Evolutionary conservation across 23 red algal genomes (phyloP).

Genomic region (Chondrus crispus): DNA sequence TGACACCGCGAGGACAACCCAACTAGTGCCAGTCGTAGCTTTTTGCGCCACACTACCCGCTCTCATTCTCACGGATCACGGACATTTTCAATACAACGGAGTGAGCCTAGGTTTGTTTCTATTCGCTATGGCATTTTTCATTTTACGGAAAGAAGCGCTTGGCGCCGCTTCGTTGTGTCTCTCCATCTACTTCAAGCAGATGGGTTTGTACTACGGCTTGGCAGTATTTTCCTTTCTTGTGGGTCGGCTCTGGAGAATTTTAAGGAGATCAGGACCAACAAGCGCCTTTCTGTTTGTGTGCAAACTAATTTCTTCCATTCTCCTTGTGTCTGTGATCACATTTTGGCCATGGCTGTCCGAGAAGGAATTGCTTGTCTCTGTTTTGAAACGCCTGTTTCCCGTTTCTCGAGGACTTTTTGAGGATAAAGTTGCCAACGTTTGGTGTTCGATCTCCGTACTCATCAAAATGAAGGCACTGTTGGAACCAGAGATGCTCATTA

Average conservation of each 20-base stretch:
- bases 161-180: slow-evolving; percentile 31
- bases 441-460: slow-evolving; percentile 77
- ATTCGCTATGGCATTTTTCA: slow-evolving; percentile 38
- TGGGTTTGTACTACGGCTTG: slow-evolving; percentile 76
- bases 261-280: background rate
- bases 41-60: slow-evolving; percentile 60
- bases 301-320: slow-evolving; percentile 15
- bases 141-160: slow-evolving; percentile 11
- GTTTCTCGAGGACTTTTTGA: slow-evolving; percentile 86
- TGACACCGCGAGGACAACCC: background rate
- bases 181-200: slow-evolving; percentile 92
- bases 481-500: background rate
- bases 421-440: slow-evolving; percentile 98
- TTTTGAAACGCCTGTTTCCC: slow-evolving; percentile 78
- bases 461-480: slow-evolving; percentile 32
- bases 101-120: slow-evolving; percentile 73
- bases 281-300: background rate
- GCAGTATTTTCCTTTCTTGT: slow-evolving; percentile 30
- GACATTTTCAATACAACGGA: slow-evolving; percentile 96
- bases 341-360: slow-evolving; percentile 61
- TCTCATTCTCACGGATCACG: slow-evolving; percentile 88
- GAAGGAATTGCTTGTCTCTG: background rate
- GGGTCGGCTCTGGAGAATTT: background rate
- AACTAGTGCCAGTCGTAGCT: background rate
- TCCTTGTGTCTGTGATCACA: background rate